These are phyloP conservation scores for Agaricales sp. DNA, from an alignment of 1,284 basidiomycete genomes.

Conservation along the genomic window DNA sequence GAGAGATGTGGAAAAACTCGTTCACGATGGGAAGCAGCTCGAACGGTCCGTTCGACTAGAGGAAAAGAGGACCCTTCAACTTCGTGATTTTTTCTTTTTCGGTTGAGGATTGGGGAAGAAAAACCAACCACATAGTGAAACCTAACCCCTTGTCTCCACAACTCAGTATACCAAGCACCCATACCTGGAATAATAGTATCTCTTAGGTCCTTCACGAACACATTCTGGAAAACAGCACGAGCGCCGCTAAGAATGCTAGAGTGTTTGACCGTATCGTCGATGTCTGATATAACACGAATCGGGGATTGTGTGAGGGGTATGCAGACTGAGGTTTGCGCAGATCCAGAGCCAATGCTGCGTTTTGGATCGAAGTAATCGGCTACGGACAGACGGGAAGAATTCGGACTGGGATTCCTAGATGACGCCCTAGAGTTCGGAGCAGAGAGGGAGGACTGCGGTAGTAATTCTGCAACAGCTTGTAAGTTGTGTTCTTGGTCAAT, in stretches of 20 bases:
- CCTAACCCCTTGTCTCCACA: slow-evolving; percentile 60
- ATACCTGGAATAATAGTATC: slow-evolving; percentile 81
- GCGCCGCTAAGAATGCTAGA: slow-evolving; percentile 68
- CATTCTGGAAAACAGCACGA: slow-evolving; percentile 66
- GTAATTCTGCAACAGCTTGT: slow-evolving; percentile 38
- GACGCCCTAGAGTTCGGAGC: neutral
- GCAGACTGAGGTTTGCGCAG: slow-evolving; percentile 21
- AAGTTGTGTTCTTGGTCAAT: slow-evolving; percentile 41
- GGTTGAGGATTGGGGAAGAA: neutral
- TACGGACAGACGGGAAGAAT: slow-evolving; percentile 7
- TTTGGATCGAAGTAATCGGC: neutral
- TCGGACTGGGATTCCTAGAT: slow-evolving; percentile 5
- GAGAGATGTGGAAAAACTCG: slow-evolving; percentile 67
- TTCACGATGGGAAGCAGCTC: slow-evolving; percentile 75
- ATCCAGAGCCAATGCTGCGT: slow-evolving; percentile 2
- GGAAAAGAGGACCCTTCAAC: slow-evolving; percentile 11
- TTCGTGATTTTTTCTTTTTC: slow-evolving; percentile 6
- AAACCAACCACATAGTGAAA: slow-evolving; percentile 80
- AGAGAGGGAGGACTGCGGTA: neutral
- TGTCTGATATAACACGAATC: slow-evolving; percentile 80
- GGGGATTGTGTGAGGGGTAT: slow-evolving; percentile 46
- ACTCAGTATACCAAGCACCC: slow-evolving; percentile 68
- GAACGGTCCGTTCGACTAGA: slow-evolving; percentile 81
- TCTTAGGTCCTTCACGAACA: slow-evolving; percentile 66
- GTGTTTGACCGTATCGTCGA: slow-evolving; percentile 90